Conservation (phyloP, 2,329 filamentous ascomycete species). For the Thyridium curvatum region DNA sequence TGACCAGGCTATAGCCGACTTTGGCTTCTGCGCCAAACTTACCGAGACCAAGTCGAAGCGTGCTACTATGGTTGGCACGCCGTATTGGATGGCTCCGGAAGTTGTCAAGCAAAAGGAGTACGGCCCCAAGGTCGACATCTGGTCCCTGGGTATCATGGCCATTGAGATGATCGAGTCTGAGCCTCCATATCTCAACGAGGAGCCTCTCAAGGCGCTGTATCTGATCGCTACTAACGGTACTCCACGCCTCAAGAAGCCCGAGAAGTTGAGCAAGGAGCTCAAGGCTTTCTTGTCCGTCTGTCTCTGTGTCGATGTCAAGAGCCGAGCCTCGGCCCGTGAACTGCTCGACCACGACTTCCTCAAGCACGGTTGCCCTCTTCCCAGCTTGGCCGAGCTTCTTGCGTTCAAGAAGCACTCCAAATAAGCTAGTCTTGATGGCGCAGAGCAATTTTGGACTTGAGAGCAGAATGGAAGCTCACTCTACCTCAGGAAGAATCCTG, state of each 20-base stretch:
- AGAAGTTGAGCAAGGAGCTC: conserved; percentile 95
- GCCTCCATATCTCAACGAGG: conserved; percentile 95
- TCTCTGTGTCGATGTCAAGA: conserved; percentile 93
- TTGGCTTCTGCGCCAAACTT: conserved; percentile 97
- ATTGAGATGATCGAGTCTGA: conserved; percentile 99
- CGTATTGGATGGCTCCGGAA: conserved; percentile 99
- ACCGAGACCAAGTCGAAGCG: conserved; percentile 96
- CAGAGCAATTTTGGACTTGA: too few species aligned
- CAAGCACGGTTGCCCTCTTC: conserved; percentile 79
- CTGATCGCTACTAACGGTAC: conserved; percentile 98
- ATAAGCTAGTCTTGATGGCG: conserved; percentile 25
- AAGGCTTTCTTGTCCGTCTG: conserved; percentile 96
- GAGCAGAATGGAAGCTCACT: too few species aligned
- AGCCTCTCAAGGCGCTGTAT: conserved; percentile 93
- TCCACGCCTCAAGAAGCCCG: conserved; percentile 92
- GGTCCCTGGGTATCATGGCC: conserved; percentile 98
- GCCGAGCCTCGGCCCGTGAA: conserved; percentile 84
- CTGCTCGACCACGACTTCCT: conserved; percentile 89
- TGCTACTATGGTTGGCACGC: conserved; percentile 97
- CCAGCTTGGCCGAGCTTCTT: conserved; percentile 78
- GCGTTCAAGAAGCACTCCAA: conserved; percentile 75
- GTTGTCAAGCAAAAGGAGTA: conserved; percentile 99
- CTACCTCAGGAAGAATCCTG: too few species aligned
- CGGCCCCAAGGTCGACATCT: conserved; percentile 96
- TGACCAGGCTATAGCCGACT: conserved; percentile 64